Base-by-base conservation (phyloP, 768 basidiomycete genomes). In the Mycena haematopus region DNA sequence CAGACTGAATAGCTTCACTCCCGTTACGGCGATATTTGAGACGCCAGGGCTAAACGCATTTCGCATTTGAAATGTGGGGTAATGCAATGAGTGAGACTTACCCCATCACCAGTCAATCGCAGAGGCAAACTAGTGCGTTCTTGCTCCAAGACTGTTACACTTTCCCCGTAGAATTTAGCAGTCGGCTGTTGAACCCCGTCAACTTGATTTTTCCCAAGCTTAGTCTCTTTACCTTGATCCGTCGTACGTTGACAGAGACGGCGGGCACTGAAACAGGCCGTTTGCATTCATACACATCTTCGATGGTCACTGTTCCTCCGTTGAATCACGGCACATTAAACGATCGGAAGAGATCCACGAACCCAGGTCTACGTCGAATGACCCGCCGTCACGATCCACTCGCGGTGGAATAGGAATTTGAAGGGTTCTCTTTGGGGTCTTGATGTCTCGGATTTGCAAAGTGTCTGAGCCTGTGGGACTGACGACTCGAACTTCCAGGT, bases 211-310 rank as follows among this genome's bases (percentile, higher is more conserved):
- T 54, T 17, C 13, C 17, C 21, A 19, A 40, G 1, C 58, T 31
- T 52, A 4, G 42, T 36, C 27, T 13, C 19, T 56, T 66, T 70
- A 93, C 93, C 81, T 90, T 87, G 17, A 90, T 82, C 65, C 92
- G 79, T 65, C 89, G 85, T 22, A 99, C 95, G 68, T 92, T 93
- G 52, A 96, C 93, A 8, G 86, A 83, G 35, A 96, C 76, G 3
- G 91, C 91, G n/a, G 89, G 87, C 0, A 88, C 88, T 9, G 86
- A 84, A 17, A 98, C 76, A 9, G 87, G 71, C 25, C 92, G 84
- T 69, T 88, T 90, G 77, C 97, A 98, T 29, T 91, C 90, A 70
- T 93, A 93, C 5, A 86, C 86, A 77, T 99, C 97, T 72, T 91
- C 89, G 27, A 99, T 86, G 68, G 86, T 92, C 56, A 92, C 89